Percentiles rank a stretch among this genome's conserved stretches.
phyloP scores from a whole-genome alignment of 139 green algal genomes.

The Coelastrella sp. region DNA sequence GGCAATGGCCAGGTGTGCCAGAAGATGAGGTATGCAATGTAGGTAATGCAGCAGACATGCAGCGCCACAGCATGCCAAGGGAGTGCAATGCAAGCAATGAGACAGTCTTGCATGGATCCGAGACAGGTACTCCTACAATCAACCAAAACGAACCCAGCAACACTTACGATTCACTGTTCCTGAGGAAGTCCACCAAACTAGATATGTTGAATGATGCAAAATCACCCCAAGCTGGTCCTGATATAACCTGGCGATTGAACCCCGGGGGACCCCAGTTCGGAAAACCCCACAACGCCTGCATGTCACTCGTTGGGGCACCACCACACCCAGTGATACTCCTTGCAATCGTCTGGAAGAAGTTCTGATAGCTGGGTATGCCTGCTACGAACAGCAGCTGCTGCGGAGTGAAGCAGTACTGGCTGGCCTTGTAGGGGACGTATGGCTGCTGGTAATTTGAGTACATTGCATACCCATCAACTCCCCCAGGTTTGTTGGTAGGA shows the following conservation, averaged over 20 bases:
- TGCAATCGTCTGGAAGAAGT: conserved; percentile 30
- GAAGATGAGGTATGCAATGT: too few species aligned
- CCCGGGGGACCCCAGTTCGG: conserved; percentile 43
- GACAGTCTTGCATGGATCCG: not conserved
- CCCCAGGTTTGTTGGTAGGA: conserved; percentile 5
- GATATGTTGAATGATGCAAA: not conserved
- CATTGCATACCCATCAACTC: conserved; percentile 17
- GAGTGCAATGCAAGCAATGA: too few species aligned
- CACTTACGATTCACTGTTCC: conserved; percentile 21
- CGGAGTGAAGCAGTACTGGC: conserved; percentile 40
- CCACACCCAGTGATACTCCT: conserved; percentile 31
- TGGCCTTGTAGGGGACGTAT: conserved; percentile 37
- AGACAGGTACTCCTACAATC: too few species aligned
- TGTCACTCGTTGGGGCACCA: not conserved
- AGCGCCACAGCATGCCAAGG: too few species aligned
- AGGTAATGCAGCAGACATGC: too few species aligned
- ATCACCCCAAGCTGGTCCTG: conserved; percentile 28
- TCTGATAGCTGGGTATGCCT: conserved; percentile 1
- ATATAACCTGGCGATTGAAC: conserved; percentile 23
- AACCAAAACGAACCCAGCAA: not conserved
- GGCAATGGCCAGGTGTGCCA: too few species aligned
- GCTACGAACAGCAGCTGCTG: not conserved
- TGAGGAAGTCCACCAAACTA: not conserved
- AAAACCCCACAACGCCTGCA: conserved; percentile 38
- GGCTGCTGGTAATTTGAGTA: conserved; percentile 25